Evolutionary conservation across 352 stramenopile genomes (phyloP).

Genomic region (Globisporangium takayamanum): DNA sequence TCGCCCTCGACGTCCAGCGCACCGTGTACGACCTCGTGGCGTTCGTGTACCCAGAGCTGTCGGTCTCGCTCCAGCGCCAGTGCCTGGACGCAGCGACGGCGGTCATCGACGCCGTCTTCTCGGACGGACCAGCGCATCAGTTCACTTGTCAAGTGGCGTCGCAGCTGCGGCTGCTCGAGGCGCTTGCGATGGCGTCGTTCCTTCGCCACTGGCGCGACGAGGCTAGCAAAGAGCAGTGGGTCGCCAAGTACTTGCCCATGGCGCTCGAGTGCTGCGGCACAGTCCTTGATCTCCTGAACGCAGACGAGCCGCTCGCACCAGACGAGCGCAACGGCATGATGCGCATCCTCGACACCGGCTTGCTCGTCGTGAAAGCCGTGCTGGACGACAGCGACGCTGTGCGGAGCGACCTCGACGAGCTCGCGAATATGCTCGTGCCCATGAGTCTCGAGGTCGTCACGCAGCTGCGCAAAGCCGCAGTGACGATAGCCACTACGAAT

Average conservation of each 20-base stretch:
- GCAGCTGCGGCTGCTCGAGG: constrained; percentile 40
- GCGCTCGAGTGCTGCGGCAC: constrained; percentile 65
- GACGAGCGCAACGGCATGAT: constrained; percentile 29
- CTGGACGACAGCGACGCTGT: constrained; percentile 43
- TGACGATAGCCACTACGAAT: neutral
- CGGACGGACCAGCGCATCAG: constrained; percentile 44
- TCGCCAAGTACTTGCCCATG: constrained; percentile 52
- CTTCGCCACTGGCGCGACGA: constrained; percentile 31
- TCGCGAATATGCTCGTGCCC: constrained; percentile 44
- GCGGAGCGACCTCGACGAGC: constrained; percentile 23
- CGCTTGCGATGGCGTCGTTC: constrained; percentile 30
- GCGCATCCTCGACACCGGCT: constrained; percentile 50
- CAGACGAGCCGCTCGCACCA: constrained; percentile 6
- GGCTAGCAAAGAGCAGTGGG: constrained; percentile 45
- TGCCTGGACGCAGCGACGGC: constrained; percentile 38
- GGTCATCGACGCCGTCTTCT: constrained; percentile 42
- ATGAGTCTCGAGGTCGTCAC: constrained; percentile 50
- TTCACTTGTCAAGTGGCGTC: constrained; percentile 30
- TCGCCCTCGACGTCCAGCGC: constrained; percentile 23
- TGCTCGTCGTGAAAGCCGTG: constrained; percentile 47
- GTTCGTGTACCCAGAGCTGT: constrained; percentile 38
- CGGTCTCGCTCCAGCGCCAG: constrained; percentile 27
- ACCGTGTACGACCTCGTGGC: constrained; percentile 40
- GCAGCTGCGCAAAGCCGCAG: constrained; percentile 25
- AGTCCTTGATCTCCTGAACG: constrained; percentile 38